Conservation (phyloP, 2,329 filamentous ascomycete species). For the Fusarium buxicola region DNA sequence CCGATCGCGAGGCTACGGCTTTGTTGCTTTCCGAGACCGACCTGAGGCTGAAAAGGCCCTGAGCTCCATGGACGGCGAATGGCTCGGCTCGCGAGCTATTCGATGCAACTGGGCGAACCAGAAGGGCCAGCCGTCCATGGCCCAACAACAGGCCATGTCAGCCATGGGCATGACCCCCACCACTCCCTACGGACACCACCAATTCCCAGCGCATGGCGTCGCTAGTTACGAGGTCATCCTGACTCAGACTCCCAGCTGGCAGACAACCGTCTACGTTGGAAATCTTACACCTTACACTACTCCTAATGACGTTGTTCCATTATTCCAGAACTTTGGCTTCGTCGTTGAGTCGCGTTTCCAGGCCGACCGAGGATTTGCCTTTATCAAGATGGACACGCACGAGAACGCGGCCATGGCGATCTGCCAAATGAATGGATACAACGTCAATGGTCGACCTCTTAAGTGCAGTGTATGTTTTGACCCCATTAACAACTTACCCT, state of each 20-base stretch:
- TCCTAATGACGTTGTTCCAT: constrained; percentile 93
- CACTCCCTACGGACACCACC: constrained; percentile 95
- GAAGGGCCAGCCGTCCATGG: constrained; percentile 99
- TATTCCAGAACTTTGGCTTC: constrained; percentile 99
- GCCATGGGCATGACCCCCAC: constrained; percentile 99
- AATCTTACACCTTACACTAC: constrained; percentile 98
- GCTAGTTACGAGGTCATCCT: constrained; percentile 99
- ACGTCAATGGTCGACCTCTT: constrained; percentile 94
- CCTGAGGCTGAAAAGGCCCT: constrained; percentile 94
- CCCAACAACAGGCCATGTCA: constrained; percentile 96
- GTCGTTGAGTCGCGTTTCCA: constrained; percentile 98
- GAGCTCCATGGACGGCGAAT: constrained; percentile 98
- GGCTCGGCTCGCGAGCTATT: constrained; percentile 97
- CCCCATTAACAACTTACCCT: background rate
- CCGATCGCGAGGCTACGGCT: constrained; percentile 95
- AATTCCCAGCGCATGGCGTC: constrained; percentile 96
- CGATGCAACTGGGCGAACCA: constrained; percentile 99
- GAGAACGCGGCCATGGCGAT: constrained; percentile 99
- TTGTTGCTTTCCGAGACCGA: constrained; percentile 96
- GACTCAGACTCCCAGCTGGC: constrained; percentile 94
- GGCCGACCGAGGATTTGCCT: constrained; percentile 96
- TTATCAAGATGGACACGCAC: constrained; percentile 99
- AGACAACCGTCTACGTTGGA: constrained; percentile 98
- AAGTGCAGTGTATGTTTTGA: constrained; percentile 92
- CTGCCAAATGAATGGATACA: constrained; percentile 97